Conservation (phyloP, 1,284 basidiomycete genomes). For the Pisolithus thermaeus region DNA sequence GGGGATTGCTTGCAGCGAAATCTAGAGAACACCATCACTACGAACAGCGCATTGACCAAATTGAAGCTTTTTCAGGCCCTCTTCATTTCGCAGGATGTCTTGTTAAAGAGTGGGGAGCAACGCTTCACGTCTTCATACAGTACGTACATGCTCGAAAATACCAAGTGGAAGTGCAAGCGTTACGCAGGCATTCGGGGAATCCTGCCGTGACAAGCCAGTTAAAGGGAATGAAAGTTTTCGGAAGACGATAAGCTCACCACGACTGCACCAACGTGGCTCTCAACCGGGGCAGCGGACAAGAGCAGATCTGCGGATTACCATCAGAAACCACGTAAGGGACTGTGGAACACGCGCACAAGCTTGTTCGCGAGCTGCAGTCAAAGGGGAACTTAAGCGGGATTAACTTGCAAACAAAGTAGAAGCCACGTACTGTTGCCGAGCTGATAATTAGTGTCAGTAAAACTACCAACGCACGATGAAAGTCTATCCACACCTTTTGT, state of each 20-base stretch:
- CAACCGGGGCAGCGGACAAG: not conserved
- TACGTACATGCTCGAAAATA: not conserved
- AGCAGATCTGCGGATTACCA: not conserved
- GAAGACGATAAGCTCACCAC: not conserved
- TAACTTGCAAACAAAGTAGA: not conserved
- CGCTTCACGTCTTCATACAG: not conserved
- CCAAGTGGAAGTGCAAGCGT: not conserved
- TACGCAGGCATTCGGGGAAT: not conserved
- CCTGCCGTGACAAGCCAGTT: not conserved
- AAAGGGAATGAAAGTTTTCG: not conserved
- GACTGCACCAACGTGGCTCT: not conserved
- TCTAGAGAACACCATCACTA: not conserved
- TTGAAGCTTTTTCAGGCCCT: not conserved
- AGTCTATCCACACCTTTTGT: constrained; percentile 45
- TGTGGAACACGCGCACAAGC: constrained; percentile 45
- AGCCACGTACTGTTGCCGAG: constrained; percentile 56
- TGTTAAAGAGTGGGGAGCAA: not conserved
- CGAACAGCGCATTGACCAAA: not conserved
- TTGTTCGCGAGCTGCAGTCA: constrained; percentile 56
- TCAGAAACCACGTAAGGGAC: not conserved
- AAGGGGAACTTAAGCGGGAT: not conserved
- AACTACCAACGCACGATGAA: not conserved
- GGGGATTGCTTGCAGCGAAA: not conserved
- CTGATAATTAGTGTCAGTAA: constrained; percentile 23
- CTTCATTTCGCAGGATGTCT: not conserved